Evolutionary conservation across 176 grass and related monocot genomes (phyloP).

Genomic region (Zizania latifolia): DNA sequence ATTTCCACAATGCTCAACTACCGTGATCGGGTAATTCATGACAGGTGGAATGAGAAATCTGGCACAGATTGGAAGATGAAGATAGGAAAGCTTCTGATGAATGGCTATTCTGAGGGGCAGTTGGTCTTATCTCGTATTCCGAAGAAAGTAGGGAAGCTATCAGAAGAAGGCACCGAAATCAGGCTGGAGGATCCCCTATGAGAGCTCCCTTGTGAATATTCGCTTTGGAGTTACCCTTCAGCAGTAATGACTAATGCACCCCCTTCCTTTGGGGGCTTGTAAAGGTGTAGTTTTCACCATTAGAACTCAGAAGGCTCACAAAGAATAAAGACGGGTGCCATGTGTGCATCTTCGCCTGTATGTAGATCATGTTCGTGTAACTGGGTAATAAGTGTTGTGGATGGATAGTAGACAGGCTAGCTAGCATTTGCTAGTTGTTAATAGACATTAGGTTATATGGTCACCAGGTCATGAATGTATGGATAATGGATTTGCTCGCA

Average conservation of each 20-base stretch:
- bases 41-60: conserved; percentile 54
- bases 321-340: not conserved
- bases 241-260: not conserved
- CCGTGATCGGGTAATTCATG: conserved; percentile 72
- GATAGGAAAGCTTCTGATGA: conserved; percentile 78
- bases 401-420: not conserved
- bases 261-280: not conserved
- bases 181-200: conserved; percentile 38
- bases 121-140: conserved; percentile 39
- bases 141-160: conserved; percentile 15
- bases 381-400: not conserved
- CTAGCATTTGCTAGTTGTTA: conserved; percentile 9
- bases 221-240: not conserved
- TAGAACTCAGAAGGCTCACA: not conserved
- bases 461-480: not conserved
- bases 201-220: conserved; percentile 1
- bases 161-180: conserved; percentile 24
- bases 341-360: not conserved
- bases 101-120: conserved; percentile 47
- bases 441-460: not conserved
- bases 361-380: conserved; percentile 9
- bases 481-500: no score
- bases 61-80: conserved; percentile 58
- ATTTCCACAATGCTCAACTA: conserved; percentile 82
- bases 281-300: not conserved